Evolutionary conservation across 2,329 filamentous ascomycete species (phyloP).

Genomic region (Cryphonectria nitschkei): DNA sequence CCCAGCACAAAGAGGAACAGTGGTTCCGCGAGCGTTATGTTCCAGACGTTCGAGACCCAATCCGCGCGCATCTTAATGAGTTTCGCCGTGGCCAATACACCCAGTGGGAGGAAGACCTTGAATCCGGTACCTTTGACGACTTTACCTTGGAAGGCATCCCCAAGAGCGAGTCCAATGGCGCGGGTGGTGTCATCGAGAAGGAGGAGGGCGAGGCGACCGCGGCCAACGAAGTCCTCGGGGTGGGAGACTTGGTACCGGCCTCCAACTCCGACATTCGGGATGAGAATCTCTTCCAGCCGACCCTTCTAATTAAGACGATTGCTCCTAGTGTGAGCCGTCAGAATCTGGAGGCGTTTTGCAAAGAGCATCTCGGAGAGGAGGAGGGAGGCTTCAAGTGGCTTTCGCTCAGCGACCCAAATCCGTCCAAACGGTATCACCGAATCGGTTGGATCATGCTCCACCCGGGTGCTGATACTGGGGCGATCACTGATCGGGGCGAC

Average conservation of each 20-base stretch:
- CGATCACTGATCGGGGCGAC: conserved; percentile 72
- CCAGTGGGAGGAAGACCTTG: conserved; percentile 88
- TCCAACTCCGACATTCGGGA: conserved; percentile 86
- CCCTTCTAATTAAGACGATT: conserved; percentile 96
- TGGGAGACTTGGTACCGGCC: conserved; percentile 85
- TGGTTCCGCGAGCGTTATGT: conserved; percentile 98
- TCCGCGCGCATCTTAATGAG: conserved; percentile 76
- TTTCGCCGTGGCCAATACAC: conserved; percentile 78
- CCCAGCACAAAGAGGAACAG: conserved; percentile 91
- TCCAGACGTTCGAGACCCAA: conserved; percentile 74
- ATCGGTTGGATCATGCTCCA: conserved; percentile 99
- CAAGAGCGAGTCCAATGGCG: conserved; percentile 88
- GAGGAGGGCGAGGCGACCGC: conserved; percentile 94
- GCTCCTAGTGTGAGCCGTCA: conserved; percentile 92
- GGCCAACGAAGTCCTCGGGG: conserved; percentile 88
- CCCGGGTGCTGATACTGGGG: conserved; percentile 69
- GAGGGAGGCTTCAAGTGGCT: conserved; percentile 95
- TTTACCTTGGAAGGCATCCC: conserved; percentile 93
- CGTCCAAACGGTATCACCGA: conserved; percentile 93
- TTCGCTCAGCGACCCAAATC: conserved; percentile 94
- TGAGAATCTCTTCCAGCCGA: conserved; percentile 85
- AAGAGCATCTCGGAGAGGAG: conserved; percentile 87
- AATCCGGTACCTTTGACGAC: conserved; percentile 85
- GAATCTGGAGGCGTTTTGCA: conserved; percentile 93
- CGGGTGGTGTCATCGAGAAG: conserved; percentile 84